Percentiles rank a stretch among this genome's conserved stretches.
Conservation (phyloP, 805 yeast genomes). For the Cyberlindnera mrakii region DNA sequence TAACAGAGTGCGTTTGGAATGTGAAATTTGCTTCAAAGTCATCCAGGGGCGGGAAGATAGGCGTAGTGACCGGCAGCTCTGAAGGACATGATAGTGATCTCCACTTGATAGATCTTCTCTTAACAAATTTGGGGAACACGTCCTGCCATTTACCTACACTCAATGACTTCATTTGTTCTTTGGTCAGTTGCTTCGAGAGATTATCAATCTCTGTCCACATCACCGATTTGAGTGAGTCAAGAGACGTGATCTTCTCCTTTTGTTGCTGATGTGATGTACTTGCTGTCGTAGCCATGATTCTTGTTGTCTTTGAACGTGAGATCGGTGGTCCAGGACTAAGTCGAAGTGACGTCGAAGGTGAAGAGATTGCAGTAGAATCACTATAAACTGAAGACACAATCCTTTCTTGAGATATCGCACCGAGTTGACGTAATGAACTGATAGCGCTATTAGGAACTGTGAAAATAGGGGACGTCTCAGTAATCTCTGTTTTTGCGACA, state of each 20-base stretch:
- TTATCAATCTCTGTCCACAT: slow-evolving; percentile 63
- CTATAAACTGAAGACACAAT: not conserved
- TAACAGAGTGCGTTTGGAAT: slow-evolving; percentile 77
- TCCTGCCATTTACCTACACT: slow-evolving; percentile 88
- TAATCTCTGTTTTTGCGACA: slow-evolving; percentile 18
- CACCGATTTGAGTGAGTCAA: slow-evolving; percentile 19
- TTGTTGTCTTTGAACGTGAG: slow-evolving; percentile 1
- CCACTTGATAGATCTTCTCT: slow-evolving; percentile 78
- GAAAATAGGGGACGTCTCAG: slow-evolving; percentile 13
- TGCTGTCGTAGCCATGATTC: slow-evolving; percentile 7
- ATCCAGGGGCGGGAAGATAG: slow-evolving; percentile 63
- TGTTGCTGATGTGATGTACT: slow-evolving; percentile 7
- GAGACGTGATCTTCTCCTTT: slow-evolving; percentile 11
- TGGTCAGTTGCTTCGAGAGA: slow-evolving; percentile 65
- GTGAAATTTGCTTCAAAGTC: slow-evolving; percentile 71
- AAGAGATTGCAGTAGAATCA: not conserved
- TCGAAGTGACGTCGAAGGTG: not conserved
- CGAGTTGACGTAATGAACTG: slow-evolving; percentile 1
- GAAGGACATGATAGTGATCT: slow-evolving; percentile 91
- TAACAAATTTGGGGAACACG: slow-evolving; percentile 72
- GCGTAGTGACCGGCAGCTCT: slow-evolving; percentile 76
- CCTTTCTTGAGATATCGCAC: not conserved
- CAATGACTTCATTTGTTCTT: slow-evolving; percentile 47
- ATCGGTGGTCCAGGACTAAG: not conserved
- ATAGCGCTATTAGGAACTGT: slow-evolving; percentile 9